Percentiles rank a stretch among this genome's conserved stretches.
These are phyloP conservation scores for Sequoia sempervirens DNA, from an alignment of 75 land plant genomes.

Conservation along the genomic window DNA sequence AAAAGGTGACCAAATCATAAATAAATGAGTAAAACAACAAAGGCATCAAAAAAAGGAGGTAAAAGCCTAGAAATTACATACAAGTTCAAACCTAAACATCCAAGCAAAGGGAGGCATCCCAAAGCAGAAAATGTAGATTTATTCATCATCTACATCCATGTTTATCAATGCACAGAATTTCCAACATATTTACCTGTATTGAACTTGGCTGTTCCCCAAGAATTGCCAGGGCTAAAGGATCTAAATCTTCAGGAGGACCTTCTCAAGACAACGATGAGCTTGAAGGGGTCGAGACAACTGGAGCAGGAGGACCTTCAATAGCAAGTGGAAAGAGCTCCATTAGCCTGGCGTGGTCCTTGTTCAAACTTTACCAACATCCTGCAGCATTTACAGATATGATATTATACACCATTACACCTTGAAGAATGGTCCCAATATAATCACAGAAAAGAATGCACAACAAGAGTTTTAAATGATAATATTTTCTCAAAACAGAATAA, in stretches of 20 bases:
- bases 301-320: constrained; percentile 84
- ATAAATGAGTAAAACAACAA: not conserved
- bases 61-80: not conserved
- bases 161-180: not conserved
- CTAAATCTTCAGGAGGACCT: constrained; percentile 24
- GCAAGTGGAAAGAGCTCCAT: constrained; percentile 67
- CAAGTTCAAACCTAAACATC: not conserved
- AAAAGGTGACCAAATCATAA: not conserved
- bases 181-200: constrained; percentile 63
- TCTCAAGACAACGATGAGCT: constrained; percentile 29
- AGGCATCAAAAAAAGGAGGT: not conserved
- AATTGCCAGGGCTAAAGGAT: constrained; percentile 75
- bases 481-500: not conserved
- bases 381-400: constrained; percentile 3
- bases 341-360: constrained; percentile 19
- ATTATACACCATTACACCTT: not conserved
- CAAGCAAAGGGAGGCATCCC: not conserved
- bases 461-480: not conserved
- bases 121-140: not conserved
- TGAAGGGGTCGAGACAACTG: constrained; percentile 24
- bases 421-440: not conserved
- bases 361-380: constrained; percentile 37
- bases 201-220: constrained; percentile 52
- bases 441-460: not conserved
- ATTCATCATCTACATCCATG: not conserved